These are phyloP conservation scores for Incumbomyces lentus DNA, from an alignment of 2,329 filamentous ascomycete genomes.

Conservation along the genomic window DNA sequence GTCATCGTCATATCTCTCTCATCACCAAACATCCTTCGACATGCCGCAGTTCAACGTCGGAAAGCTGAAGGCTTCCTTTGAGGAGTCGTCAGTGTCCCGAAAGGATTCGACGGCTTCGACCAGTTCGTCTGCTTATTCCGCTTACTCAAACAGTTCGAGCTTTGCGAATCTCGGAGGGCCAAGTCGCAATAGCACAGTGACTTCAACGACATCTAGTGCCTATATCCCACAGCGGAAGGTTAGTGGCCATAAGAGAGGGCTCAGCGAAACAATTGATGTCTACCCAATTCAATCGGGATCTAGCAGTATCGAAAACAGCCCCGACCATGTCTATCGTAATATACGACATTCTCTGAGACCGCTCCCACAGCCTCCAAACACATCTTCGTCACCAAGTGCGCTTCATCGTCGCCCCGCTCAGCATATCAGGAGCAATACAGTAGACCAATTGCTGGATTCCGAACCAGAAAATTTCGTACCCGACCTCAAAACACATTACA, in stretches of 20 bases:
- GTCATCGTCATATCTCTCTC: not conserved
- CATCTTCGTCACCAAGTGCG: conserved; percentile 31
- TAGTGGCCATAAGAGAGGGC: conserved; percentile 58
- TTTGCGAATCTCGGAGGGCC: conserved; percentile 40
- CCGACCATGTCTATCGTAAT: conserved; percentile 59
- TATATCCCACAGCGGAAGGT: conserved; percentile 31
- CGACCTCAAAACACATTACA: conserved; percentile 29
- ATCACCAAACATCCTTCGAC: not conserved
- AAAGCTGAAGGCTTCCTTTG: conserved; percentile 77
- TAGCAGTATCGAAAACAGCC: conserved; percentile 35
- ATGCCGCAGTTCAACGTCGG: conserved; percentile 7
- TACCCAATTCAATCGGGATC: conserved; percentile 37
- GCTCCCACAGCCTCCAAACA: conserved; percentile 55
- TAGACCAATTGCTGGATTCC: conserved; percentile 50
- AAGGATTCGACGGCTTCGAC: conserved; percentile 49
- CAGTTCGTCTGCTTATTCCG: conserved; percentile 43
- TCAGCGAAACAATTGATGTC: conserved; percentile 59
- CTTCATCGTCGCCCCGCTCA: conserved; percentile 26
- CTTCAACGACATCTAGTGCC: conserved; percentile 59
- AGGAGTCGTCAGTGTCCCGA: conserved; percentile 97
- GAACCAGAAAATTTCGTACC: conserved; percentile 37
- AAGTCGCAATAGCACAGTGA: conserved; percentile 58
- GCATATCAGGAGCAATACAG: conserved; percentile 50
- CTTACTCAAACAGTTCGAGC: conserved; percentile 13
- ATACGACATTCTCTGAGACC: conserved; percentile 69